Conservation (phyloP, 768 basidiomycete genomes). For the Panaeolus papilionaceus region DNA sequence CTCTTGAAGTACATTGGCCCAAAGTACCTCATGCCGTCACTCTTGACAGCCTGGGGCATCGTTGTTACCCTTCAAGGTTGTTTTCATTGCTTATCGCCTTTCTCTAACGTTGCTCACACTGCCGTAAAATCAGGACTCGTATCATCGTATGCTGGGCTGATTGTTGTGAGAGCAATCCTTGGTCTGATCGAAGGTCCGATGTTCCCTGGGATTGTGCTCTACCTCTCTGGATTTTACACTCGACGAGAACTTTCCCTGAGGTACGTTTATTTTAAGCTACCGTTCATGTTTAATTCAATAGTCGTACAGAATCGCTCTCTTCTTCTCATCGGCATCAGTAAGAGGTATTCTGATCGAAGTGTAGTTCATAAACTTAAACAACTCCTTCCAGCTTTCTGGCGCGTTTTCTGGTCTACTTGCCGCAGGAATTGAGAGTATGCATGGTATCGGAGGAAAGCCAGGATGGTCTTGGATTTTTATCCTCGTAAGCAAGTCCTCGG, state of each 20-base stretch:
- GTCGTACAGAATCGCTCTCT: constrained; percentile 40
- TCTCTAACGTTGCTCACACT: neutral
- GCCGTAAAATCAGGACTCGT: constrained; percentile 43
- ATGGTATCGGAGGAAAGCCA: constrained; percentile 52
- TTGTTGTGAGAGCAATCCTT: constrained; percentile 55
- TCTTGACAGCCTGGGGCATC: constrained; percentile 58
- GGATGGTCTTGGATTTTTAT: constrained; percentile 74
- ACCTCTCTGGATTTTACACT: constrained; percentile 44
- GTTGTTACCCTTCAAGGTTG: constrained; percentile 53
- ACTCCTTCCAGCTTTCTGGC: constrained; percentile 47
- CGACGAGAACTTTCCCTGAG: constrained; percentile 33
- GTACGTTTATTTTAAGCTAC: constrained; percentile 22
- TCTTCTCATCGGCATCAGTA: constrained; percentile 44
- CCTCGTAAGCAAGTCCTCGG: constrained; percentile 35
- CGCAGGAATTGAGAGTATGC: constrained; percentile 62
- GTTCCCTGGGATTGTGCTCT: constrained; percentile 44
- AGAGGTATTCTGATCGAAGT: constrained; percentile 13
- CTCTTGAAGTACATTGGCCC: constrained; percentile 51
- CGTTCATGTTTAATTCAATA: neutral
- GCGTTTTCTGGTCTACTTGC: constrained; percentile 72
- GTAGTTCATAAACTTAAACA: neutral
- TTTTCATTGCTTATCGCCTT: constrained; percentile 1
- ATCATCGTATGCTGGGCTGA: constrained; percentile 47
- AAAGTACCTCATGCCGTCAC: constrained; percentile 50
- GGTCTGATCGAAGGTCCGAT: constrained; percentile 56